Evolutionary conservation across 371 early-diverging fungal species (phyloP), one percentile per base, ranked within the genome.

Genomic region (Lichtheimia hyalospora): DNA sequence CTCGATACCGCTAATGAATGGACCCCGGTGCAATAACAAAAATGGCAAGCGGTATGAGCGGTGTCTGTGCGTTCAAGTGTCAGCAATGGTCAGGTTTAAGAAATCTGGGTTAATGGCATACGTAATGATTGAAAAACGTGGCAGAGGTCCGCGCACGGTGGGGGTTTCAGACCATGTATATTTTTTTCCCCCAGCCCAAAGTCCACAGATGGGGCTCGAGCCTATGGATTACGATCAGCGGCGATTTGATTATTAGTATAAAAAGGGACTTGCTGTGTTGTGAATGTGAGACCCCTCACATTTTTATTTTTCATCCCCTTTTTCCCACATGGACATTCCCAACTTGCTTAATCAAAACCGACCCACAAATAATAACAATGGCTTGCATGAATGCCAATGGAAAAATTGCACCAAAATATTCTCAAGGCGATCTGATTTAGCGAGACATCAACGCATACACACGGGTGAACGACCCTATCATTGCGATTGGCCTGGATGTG

Each of bases 401-500:
- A 23, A 60, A 5, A 44, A 42, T 12, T 64, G 65, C 44, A 48
- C 20, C 21, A 64, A 64, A 39, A 21, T 39, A 13, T 64, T 64
- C 20, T 53, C 55, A 21, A 58, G 65, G 20, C 65, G 65, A 13
- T 64, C 65, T 25, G 65, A 64, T 52, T 49, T 64, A 13, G 65
- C 56, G 28, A 53, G 65, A 21, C 65, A 64, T 48, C 52, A 56
- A 52, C 27, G 65, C 3, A 60, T 59, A 16, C 65, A 64, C 44
- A 64, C 65, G 0, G 65, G 65, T 7, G 65, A 64, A 39, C 28
- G 56, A 20, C 65, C 65, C 4, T 64, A 54, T 44, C 55, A 28
- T 23, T 64, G 65, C 40, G 52, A 56, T 14, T 64, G 84, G 73
- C 67, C 74, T 15, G 79, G 49, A 14, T 64, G 65, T 42, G 43